phyloP scores from a whole-genome alignment of 2,329 filamentous ascomycete genomes.

The Sporothrix variecibatus region DNA sequence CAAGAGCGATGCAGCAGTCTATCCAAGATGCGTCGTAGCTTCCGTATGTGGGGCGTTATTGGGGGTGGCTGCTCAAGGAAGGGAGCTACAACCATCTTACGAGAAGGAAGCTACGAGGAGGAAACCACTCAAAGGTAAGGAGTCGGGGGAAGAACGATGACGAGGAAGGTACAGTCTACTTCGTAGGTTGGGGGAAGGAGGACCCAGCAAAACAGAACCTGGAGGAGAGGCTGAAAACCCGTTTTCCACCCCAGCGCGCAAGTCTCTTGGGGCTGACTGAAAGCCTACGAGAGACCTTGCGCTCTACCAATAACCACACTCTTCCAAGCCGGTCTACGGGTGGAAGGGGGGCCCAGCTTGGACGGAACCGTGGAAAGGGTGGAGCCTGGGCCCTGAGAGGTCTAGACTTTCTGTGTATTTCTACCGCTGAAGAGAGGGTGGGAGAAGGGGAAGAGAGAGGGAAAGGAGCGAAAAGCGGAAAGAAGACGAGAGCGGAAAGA shows the following conservation, averaged over 20 bases:
- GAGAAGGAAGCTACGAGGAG: background rate
- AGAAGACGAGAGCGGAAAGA: background rate
- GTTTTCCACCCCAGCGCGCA: background rate
- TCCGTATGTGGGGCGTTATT: background rate
- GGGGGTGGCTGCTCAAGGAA: background rate
- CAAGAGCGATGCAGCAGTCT: background rate
- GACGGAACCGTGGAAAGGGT: background rate
- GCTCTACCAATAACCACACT: background rate
- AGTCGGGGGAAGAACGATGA: background rate
- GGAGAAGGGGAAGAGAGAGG: background rate
- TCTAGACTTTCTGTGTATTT: background rate
- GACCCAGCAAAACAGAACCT: background rate
- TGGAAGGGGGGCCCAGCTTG: background rate
- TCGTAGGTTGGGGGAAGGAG: background rate
- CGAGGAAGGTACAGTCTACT: background rate
- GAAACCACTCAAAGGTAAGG: background rate
- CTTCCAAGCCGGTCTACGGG: background rate
- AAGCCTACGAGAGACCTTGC: background rate
- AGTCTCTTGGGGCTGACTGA: constrained; percentile 3
- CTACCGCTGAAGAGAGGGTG: background rate
- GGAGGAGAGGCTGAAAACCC: constrained; percentile 14
- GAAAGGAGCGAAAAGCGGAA: constrained; percentile 3
- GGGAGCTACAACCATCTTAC: background rate
- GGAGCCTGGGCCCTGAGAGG: background rate
- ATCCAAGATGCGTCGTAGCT: constrained; percentile 5